Conservation (phyloP, 2,329 filamentous ascomycete genomes). For the Sordariomycetes sp. region DNA sequence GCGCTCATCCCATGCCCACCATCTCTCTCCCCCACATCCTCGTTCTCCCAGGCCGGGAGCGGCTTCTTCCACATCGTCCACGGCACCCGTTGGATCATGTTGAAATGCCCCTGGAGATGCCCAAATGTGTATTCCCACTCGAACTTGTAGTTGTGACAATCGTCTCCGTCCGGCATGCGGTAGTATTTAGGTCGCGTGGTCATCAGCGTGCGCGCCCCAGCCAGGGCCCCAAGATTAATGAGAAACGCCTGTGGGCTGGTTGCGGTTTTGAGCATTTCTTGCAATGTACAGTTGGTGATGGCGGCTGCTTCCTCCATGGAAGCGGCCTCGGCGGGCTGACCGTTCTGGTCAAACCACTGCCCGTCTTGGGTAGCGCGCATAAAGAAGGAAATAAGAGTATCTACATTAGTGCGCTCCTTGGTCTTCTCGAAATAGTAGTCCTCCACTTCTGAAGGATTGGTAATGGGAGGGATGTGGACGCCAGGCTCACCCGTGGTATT, state of each 20-base stretch:
- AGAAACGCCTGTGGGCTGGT: constrained; percentile 45
- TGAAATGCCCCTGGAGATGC: constrained; percentile 40
- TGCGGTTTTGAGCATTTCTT: constrained; percentile 41
- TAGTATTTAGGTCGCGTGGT: constrained; percentile 28
- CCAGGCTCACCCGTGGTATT: too few relatives aligned
- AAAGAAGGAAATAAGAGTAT: constrained; percentile 46
- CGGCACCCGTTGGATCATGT: constrained; percentile 38
- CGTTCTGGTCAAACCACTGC: constrained; percentile 40
- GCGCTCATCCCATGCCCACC: constrained; percentile 14
- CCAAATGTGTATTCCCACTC: constrained; percentile 49
- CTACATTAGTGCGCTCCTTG: constrained; percentile 44
- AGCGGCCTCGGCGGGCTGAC: constrained; percentile 30
- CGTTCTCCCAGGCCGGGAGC: constrained; percentile 7
- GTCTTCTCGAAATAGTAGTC: constrained; percentile 23
- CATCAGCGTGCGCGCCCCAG: constrained; percentile 43
- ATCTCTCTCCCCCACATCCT: constrained; percentile 3
- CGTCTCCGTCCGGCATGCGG: constrained; percentile 30
- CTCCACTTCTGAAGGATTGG: too few relatives aligned
- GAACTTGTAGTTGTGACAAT: constrained; percentile 37
- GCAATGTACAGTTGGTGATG: constrained; percentile 43
- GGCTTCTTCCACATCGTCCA: constrained; percentile 30
- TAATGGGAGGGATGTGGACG: too few relatives aligned
- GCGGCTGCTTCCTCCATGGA: constrained; percentile 43
- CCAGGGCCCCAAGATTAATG: constrained; percentile 48
- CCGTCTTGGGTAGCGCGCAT: constrained; percentile 38